Percentiles rank a stretch among this genome's conserved stretches.
phyloP scores from a whole-genome alignment of 257 asterid species.

The Lavandula angustifolia region DNA sequence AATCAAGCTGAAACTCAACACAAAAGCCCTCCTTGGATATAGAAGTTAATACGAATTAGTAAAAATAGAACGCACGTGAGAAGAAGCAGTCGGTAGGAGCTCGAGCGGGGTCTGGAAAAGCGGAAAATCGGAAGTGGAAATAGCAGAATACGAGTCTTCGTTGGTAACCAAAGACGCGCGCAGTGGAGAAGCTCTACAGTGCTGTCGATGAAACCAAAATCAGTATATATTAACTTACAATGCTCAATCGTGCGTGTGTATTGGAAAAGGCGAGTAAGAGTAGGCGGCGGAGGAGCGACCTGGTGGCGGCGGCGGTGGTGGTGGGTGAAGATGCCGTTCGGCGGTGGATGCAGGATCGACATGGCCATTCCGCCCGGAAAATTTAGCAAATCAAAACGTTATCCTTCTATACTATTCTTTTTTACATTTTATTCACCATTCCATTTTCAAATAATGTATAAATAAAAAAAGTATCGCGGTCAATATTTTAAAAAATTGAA shows the following conservation, averaged over 20 bases:
- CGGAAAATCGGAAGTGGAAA: slow-evolving; percentile 54
- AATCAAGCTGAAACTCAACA: background rate
- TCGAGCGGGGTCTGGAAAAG: slow-evolving; percentile 52
- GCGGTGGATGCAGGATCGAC: slow-evolving; percentile 41
- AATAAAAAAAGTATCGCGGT: no score
- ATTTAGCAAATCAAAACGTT: slow-evolving; percentile 29
- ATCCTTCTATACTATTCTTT: slow-evolving; percentile 16
- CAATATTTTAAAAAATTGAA: no score
- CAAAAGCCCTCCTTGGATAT: background rate
- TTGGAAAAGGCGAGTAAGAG: background rate
- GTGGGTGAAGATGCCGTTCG: slow-evolving; percentile 30
- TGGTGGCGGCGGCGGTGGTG: slow-evolving; percentile 32
- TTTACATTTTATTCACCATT: no score
- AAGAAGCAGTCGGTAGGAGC: slow-evolving; percentile 57
- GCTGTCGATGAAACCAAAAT: slow-evolving; percentile 34
- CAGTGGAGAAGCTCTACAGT: slow-evolving; percentile 30
- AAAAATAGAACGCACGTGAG: slow-evolving; percentile 50
- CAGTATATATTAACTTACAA: background rate
- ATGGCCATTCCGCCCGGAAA: slow-evolving; percentile 32
- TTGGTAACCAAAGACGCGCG: slow-evolving; percentile 39
- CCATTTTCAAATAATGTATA: no score
- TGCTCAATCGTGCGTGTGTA: background rate
- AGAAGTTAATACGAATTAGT: no score
- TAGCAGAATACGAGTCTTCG: slow-evolving; percentile 39
- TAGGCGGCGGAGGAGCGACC: slow-evolving; percentile 28